Conservation (phyloP, 139 green algal species). For the Picocystis salinarum region DNA sequence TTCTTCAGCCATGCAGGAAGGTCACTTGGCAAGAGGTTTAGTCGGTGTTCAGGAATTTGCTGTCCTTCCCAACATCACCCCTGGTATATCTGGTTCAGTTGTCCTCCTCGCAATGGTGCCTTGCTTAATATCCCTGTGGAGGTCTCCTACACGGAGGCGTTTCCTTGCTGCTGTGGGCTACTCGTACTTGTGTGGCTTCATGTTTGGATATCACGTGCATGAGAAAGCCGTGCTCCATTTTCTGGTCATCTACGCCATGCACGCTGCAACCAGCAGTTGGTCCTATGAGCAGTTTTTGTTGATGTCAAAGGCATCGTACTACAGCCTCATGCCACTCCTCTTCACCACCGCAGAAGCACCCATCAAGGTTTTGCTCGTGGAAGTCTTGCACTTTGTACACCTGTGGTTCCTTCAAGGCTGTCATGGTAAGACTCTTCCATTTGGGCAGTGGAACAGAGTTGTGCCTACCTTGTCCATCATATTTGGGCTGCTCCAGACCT, state of each 20-base stretch:
- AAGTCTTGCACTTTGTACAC: constrained; percentile 22
- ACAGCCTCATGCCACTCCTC: constrained; percentile 63
- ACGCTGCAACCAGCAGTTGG: constrained; percentile 2
- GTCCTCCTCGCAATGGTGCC: constrained; percentile 45
- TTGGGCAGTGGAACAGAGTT: no score
- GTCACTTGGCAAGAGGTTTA: constrained; percentile 33
- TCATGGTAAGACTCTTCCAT: no score
- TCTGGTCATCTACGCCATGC: no score
- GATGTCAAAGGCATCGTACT: constrained; percentile 26
- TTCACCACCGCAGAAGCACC: constrained; percentile 47
- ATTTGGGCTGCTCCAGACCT: constrained; percentile 49
- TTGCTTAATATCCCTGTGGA: constrained; percentile 29
- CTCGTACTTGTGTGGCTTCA: constrained; percentile 47
- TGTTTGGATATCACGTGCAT: constrained; percentile 88
- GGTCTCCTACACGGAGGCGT: constrained; percentile 9
- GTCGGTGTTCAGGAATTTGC: constrained; percentile 42
- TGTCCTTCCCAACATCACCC: constrained; percentile 56
- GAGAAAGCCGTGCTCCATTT: constrained; percentile 72
- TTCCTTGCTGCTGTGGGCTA: constrained; percentile 12
- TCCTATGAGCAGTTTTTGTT: constrained; percentile 26
- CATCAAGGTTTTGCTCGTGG: constrained; percentile 48
- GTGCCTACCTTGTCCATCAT: no score
- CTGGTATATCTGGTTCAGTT: constrained; percentile 9
- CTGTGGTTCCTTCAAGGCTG: no score
- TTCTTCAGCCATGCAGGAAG: not conserved